Evolutionary conservation across 441 rosid species (phyloP), one percentile per base, ranked within the genome.

Genomic region (Hura crepitans): DNA sequence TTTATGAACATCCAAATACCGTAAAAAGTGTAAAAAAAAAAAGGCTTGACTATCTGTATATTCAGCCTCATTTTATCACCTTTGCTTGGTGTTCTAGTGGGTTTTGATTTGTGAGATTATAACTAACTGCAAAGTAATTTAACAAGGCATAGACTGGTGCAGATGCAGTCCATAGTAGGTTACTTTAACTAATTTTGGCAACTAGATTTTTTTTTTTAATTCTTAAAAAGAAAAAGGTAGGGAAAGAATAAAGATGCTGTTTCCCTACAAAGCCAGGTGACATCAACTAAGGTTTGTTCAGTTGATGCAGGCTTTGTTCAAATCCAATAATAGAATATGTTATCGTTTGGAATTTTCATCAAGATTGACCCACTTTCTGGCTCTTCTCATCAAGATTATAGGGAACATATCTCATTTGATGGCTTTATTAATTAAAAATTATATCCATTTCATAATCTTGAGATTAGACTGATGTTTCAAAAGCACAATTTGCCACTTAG

Each of bases 221-320:
- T 66, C 12, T 43, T 30, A 67, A 27, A 28, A 20, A 25, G 2
- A 18, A n/a, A n/a, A n/a, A n/a, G n/a, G n/a, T n/a, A n/a, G 2
- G 20, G 31, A 17, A 15, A 56, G 27, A 68, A 18, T 45, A 25
- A 62, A 45, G 23, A 30, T 27, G 65, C 33, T 65, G 9, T 70
- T 69, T 42, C 57, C 65, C 4, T 60, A 1, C 47, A 65, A 15
- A 61, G 68, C 18, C 37, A 63, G 15, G 68, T 61, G 73, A 72
- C 50, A 60, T 60, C 55, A 72, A 69, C 62, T 69, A 39, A 45
- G 15, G 27, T n/a, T 35, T 42, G 67, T 75, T 72, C 56, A 70
- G 43, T 45, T 75, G 58, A 65, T 28, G 47, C 39, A 15, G 55
- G 51, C 70, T 71, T 56, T 22, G 46, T 25, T 43, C 31, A 6